Base-by-base conservation (phyloP, 2,329 filamentous ascomycete species). In the Aspergillus ochraceus region DNA sequence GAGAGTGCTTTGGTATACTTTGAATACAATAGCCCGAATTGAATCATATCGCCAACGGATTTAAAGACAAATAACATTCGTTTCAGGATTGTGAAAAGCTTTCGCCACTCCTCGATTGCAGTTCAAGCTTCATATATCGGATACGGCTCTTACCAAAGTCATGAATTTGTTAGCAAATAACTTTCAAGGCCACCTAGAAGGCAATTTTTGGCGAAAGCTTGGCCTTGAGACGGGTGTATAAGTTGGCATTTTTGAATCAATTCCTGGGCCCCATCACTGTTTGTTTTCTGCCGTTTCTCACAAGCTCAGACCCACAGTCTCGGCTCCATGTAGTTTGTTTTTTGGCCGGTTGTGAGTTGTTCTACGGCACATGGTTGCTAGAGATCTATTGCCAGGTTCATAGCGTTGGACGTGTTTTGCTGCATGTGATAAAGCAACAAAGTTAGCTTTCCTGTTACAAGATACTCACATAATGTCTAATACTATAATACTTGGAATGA, bases 361-460 rank as follows among this genome's bases (percentile, higher is more conserved):
- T 65, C 1, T 64, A 58, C n/a, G 49, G 45, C 1, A 57, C 58
- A 36, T 60, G 61, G 60, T 36, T 65, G n/a, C 26, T 62, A n/a
- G 63, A 62, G 10, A 57, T 56, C 20, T 60, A 54, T 12, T 61
- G 63, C 12, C 36, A 49, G 4, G 14, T 26, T 0, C 42, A 62
- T 19, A 45, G 52, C 3, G 46, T 50, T 20, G 30, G 29, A 4
- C 52, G 54, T 10, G 19, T 60, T 6, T 12, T 57, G 12, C 29
- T 60, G 60, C 59, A 49, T 26, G 50, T 58, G 12, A 22, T 36
- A 45, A 29, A 17, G 24, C 36, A 19, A 12, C 39, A 4, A 14
- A 46, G 9, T 6, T 9, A 20, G 3, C 22, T 6, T 8, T n/a
- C n/a, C 19, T 32, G 30, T 17, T 42, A 12, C 52, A 4, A 24